Evolutionary conservation across 2,329 filamentous ascomycete genomes (phyloP), one percentile per base, ranked within the genome.

Genomic region (Penicillium sp.): DNA sequence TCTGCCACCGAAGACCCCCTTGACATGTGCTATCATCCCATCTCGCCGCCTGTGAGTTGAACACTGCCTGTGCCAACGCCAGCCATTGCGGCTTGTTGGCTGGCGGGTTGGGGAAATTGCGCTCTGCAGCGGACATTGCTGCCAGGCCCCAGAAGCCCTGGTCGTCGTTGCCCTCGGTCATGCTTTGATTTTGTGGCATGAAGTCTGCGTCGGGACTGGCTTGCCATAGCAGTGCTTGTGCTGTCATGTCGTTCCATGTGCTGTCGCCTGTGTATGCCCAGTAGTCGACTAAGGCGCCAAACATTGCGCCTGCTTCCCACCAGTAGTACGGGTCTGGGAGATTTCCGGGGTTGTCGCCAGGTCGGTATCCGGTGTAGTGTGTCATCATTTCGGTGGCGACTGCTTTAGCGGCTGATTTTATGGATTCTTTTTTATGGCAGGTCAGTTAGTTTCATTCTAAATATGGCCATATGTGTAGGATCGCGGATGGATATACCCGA

Each of bases 1-100:
- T 91, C 75, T 96, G 90, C 89, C 89, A 93, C 56, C 84, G 79
- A 47, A 94, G 74, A 4, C 90, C 91, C 59, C 90, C 90, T 24
- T 78, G 79, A 65, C 90, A 95, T 40, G 76, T 72, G 0, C 77
- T 74, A 0, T 75, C 79, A 68, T 92, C 85, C 90, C 90, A 94
- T 47, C 90, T 83, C 21, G 71, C 71, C 5, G 79, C 80, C 65
- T 91, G 86, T 45, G 82, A 81, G 68, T 91, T 85, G 79, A 90
- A 94, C 30, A 89, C 82, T 61, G 88, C 89, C 63, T 81, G 78
- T 7, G 83, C 83, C 24, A 94, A 79, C 23, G 86, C 76, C n/a
- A 77, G 65, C 75, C 75, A 78, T 12, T 59, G 57, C 8, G 59
- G 59, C 38, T 57, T 24, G 16, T 59, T 5, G 2, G 57, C 46